Conservation (phyloP, 192 early-diverging fungal genomes). For the Coemansia sp. region DNA sequence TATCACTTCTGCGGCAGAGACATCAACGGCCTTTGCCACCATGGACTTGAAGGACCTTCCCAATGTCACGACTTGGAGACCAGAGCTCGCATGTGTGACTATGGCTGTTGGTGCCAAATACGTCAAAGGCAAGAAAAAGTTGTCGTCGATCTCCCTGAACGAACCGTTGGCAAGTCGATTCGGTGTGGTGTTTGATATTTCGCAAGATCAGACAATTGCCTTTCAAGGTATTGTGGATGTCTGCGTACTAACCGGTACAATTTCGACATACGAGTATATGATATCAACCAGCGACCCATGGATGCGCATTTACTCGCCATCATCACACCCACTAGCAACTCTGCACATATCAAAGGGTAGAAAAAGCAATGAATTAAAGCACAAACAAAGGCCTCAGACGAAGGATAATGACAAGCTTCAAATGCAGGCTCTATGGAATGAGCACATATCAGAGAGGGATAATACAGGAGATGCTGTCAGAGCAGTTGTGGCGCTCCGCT, state of each 20-base stretch:
- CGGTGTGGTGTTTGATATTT: constrained; percentile 26
- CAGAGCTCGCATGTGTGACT: neutral
- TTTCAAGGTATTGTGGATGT: constrained; percentile 48
- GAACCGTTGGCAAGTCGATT: constrained; percentile 12
- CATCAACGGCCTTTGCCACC: neutral
- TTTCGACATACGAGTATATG: constrained; percentile 30
- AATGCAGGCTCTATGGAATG: constrained; percentile 25
- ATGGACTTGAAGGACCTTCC: neutral
- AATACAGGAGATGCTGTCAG: neutral
- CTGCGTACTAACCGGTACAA: constrained; percentile 30
- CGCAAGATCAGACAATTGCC: constrained; percentile 13
- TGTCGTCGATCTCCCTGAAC: constrained; percentile 2
- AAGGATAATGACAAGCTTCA: constrained; percentile 6
- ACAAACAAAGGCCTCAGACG: neutral
- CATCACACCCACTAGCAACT: constrained; percentile 39
- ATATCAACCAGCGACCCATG: constrained; percentile 11
- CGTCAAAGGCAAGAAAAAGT: neutral
- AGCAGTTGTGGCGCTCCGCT: constrained; percentile 29
- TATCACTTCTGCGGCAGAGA: neutral
- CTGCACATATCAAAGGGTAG: constrained; percentile 1
- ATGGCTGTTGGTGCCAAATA: neutral
- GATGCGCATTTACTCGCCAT: constrained; percentile 51
- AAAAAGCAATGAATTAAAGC: neutral
- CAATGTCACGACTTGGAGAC: constrained; percentile 8
- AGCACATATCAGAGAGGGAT: neutral